Evolutionary conservation across 208 protist species (phyloP).

Genomic region (Spongospora subterranea): DNA sequence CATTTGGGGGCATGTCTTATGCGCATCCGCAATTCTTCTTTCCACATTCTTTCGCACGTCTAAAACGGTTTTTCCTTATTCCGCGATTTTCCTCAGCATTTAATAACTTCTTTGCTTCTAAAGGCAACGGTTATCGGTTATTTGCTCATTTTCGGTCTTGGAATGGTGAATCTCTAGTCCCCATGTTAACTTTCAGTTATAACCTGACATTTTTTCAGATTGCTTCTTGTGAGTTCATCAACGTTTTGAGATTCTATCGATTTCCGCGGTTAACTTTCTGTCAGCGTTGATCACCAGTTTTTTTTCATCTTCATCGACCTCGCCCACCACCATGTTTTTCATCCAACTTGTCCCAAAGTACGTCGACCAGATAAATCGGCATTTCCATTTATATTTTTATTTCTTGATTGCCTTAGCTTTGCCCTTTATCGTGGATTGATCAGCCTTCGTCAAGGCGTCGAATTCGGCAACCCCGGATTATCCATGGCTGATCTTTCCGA

Average conservation of each 20-base stretch:
- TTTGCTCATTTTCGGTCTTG: background rate
- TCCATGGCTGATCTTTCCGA: background rate
- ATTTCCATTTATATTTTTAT: background rate
- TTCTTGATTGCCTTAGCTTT: background rate
- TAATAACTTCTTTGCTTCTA: background rate
- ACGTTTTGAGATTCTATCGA: too few species aligned
- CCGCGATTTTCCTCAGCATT: background rate
- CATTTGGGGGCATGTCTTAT: background rate
- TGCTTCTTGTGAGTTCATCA: too few species aligned
- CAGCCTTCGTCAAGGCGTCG: background rate
- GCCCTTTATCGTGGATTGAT: background rate
- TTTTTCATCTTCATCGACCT: background rate
- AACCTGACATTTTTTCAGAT: too few species aligned
- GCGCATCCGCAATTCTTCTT: background rate
- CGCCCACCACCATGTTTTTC: background rate
- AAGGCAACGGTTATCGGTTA: background rate
- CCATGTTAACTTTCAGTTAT: background rate
- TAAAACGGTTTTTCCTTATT: background rate
- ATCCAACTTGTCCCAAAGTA: background rate
- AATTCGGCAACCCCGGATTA: background rate
- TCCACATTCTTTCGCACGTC: background rate
- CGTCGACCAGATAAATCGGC: background rate
- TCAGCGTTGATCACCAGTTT: background rate
- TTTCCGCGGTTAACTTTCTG: too few species aligned
- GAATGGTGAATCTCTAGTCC: background rate